A percentile compares a stretch with the other conserved stretches of the same genome.
Evolutionary conservation across 169 alveolate genomes (phyloP).

Genomic region (Babesia divergens): DNA sequence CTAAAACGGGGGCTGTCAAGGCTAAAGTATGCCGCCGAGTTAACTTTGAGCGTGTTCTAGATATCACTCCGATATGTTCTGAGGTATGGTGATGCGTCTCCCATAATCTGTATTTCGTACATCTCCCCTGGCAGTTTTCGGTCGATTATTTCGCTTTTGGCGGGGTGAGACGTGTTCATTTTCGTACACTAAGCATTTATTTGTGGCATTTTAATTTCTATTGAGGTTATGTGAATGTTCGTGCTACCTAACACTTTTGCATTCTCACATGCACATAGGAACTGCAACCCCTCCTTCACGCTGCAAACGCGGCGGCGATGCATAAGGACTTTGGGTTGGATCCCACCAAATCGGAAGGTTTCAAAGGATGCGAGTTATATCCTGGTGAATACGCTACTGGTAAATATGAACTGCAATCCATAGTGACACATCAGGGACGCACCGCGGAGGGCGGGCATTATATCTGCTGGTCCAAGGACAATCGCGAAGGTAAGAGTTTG

Average conservation of each 20-base stretch:
- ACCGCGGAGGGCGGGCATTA: constrained; percentile 97
- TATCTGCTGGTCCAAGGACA: constrained; percentile 90
- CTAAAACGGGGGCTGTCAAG: constrained; percentile 87
- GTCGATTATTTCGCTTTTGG: constrained; percentile 59
- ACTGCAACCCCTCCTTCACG: constrained; percentile 1
- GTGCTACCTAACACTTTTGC: background rate
- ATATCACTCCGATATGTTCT: constrained; percentile 88
- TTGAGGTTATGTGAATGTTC: background rate
- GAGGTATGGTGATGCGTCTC: constrained; percentile 80
- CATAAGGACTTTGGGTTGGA: constrained; percentile 1
- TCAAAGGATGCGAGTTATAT: constrained; percentile 59
- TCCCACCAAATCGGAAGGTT: background rate
- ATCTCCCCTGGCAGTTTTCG: constrained; percentile 41
- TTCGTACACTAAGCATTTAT: too few relatives aligned
- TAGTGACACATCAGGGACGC: constrained; percentile 96
- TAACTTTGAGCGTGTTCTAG: constrained; percentile 88
- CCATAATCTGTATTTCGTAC: constrained; percentile 12
- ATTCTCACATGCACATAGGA: constrained; percentile 1
- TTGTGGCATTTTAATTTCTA: too few relatives aligned
- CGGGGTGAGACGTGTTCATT: too few relatives aligned
- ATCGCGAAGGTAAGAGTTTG: constrained; percentile 14
- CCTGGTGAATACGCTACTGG: constrained; percentile 81
- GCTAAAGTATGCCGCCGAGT: constrained; percentile 94
- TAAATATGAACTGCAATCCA: constrained; percentile 88
- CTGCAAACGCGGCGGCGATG: constrained; percentile 28